Percentiles rank a stretch among this genome's conserved stretches.
These are phyloP conservation scores for Rhodotorula sp. DNA, from an alignment of 1,284 basidiomycete species.

Conservation along the genomic window DNA sequence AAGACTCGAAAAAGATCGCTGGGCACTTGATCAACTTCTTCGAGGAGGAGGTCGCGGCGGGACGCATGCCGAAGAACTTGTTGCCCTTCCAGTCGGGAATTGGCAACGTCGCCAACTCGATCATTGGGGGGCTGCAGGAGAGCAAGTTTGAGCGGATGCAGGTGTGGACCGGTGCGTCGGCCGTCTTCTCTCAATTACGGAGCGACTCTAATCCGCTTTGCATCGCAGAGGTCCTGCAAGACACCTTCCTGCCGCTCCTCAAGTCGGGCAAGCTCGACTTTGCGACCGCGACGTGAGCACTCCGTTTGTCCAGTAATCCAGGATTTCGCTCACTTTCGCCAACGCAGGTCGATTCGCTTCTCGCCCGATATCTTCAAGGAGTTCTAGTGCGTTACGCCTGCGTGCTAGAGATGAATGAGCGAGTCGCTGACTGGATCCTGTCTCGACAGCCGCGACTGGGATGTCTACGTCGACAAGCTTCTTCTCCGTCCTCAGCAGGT, in stretches of 20 bases:
- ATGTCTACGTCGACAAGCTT: constrained; percentile 55
- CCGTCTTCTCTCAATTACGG: too few species aligned
- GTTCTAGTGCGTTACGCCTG: constrained; percentile 45
- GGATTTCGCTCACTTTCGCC: background rate
- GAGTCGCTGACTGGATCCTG: too few species aligned
- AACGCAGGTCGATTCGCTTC: constrained; percentile 52
- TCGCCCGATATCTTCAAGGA: constrained; percentile 52
- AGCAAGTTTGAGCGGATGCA: constrained; percentile 56
- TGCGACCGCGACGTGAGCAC: constrained; percentile 53
- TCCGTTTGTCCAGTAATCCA: background rate
- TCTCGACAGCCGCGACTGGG: constrained; percentile 50
- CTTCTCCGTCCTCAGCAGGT: constrained; percentile 57
- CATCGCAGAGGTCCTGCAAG: constrained; percentile 45
- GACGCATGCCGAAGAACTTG: constrained; percentile 54
- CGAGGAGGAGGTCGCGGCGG: constrained; percentile 53
- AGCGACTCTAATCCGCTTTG: too few species aligned
- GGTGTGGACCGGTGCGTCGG: constrained; percentile 52
- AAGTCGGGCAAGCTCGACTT: constrained; percentile 57
- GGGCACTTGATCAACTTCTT: constrained; percentile 56
- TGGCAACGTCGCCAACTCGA: constrained; percentile 56
- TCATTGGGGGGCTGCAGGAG: constrained; percentile 55
- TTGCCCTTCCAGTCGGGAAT: constrained; percentile 57
- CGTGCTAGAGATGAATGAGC: too few species aligned
- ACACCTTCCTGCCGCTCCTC: constrained; percentile 52
- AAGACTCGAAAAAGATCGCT: constrained; percentile 54